A percentile compares a stretch with the other conserved stretches of the same genome.
phyloP scores from a whole-genome alignment of 306 rosid genomes.

The Astragalus membranaceus region DNA sequence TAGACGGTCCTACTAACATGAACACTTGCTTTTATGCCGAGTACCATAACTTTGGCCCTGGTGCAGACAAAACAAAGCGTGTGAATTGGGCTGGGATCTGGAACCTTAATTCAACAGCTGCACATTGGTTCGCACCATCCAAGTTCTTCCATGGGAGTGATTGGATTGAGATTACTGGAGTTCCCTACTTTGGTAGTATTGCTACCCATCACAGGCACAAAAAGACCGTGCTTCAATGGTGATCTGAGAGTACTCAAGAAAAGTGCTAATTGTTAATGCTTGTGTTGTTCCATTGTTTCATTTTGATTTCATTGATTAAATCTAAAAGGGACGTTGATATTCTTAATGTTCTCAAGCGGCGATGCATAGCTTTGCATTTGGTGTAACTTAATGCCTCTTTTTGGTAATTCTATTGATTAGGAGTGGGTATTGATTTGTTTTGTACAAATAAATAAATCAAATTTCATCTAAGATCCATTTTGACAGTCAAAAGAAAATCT shows the following conservation, averaged over 20 bases:
- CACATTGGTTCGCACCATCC: neutral
- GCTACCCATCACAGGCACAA: neutral
- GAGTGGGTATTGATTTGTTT: neutral
- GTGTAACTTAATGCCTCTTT: neutral
- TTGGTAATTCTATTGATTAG: neutral
- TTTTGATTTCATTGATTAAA: neutral
- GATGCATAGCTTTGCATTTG: neutral
- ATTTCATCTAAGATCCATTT: no score
- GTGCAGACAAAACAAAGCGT: constrained; percentile 23
- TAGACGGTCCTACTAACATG: neutral
- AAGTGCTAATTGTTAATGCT: neutral
- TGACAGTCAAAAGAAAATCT: no score
- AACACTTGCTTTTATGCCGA: constrained; percentile 49
- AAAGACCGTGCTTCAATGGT: neutral
- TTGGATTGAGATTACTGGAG: neutral
- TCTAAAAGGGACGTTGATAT: neutral
- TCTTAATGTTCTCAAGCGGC: neutral
- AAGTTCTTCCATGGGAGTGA: constrained; percentile 5
- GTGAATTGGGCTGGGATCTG: neutral
- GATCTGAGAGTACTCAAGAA: neutral
- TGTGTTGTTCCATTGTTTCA: neutral
- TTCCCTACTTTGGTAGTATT: neutral
- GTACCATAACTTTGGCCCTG: constrained; percentile 43
- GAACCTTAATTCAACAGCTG: neutral
- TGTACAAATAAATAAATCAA: neutral